Evolutionary conservation across 495 filamentous ascomycete genomes (phyloP), one percentile per base, ranked within the genome.

Genomic region (Penicillium arizonense): DNA sequence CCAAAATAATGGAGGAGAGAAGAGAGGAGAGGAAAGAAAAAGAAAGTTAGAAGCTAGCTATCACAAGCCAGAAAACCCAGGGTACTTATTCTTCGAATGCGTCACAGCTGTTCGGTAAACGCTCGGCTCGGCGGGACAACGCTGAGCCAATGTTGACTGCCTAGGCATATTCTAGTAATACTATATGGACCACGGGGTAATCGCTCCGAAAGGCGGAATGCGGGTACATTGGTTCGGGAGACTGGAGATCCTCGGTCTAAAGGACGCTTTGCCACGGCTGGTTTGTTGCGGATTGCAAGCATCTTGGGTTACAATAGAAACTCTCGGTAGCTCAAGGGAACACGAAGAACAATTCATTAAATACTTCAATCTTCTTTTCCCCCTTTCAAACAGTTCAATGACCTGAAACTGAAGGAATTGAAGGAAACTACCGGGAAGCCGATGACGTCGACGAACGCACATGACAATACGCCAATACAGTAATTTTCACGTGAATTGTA

Each of bases 231-330:
- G 62, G 61, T 63, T 74, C 70, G 69, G 71, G 59, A 74, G 62
- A 73, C 37, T 47, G 47, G 42, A 61, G 71, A 70, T 74, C 71
- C 71, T 74, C 71, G 71, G 71, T 70, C 69, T 68, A 74, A 74
- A 60, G 71, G 69, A 56, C 58, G 30, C 37, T 56, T 47, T 52
- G 43, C 52, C 40, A 50, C 53, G 32, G 20, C 45, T 40, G 41
- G 18, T 16, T 52, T 34, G 16, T 13, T 14, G 28, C 24, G 23
- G n/a, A n/a, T 33, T 47, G 1, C 44, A 12, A 24, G 26, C 18
- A 43, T 43, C 38, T 47, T 21, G 47, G 23, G 21, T 26, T 8
- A 50, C 39, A 30, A 30, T 24, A 49, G 1, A 7, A 45, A 34
- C 21, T 2, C 55, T 64, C 58, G 54, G 55, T 26, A 59, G 46